A percentile compares a stretch with the other conserved stretches of the same genome.
phyloP scores from a whole-genome alignment of 2,329 filamentous ascomycete genomes.

The Elsinoe necatrix region DNA sequence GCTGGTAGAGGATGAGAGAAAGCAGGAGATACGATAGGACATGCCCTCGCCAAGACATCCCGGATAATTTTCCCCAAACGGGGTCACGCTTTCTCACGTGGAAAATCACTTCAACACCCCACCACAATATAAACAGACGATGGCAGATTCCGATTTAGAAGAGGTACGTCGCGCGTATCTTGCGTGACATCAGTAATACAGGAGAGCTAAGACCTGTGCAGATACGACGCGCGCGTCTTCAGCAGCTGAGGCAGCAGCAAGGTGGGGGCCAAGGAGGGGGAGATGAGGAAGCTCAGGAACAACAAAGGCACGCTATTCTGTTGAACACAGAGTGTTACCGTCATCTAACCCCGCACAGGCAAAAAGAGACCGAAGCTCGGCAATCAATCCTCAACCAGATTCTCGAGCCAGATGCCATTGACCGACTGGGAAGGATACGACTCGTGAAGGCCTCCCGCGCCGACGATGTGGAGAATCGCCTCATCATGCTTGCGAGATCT shows the following conservation, averaged over 20 bases:
- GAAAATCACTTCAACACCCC: neutral
- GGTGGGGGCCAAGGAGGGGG: constrained; percentile 42
- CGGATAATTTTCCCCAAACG: neutral
- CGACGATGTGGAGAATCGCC: constrained; percentile 78
- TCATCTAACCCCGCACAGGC: constrained; percentile 20
- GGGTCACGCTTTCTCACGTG: neutral
- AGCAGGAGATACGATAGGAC: neutral
- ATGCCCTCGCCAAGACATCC: neutral
- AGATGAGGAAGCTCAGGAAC: constrained; percentile 48
- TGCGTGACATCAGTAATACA: neutral
- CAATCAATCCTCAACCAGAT: constrained; percentile 79
- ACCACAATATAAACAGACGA: constrained; percentile 25
- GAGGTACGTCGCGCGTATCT: constrained; percentile 37
- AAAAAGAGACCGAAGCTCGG: constrained; percentile 57
- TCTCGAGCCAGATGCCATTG: constrained; percentile 84
- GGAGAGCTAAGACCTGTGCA: constrained; percentile 32
- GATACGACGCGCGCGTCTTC: constrained; percentile 86
- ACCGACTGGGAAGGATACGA: constrained; percentile 86
- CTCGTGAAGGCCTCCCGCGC: constrained; percentile 92
- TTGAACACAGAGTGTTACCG: neutral
- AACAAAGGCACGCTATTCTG: constrained; percentile 25
- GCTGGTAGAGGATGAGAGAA: neutral
- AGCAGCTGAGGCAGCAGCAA: constrained; percentile 74
- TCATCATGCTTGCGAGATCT: constrained; percentile 82
- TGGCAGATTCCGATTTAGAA: constrained; percentile 60